These are phyloP conservation scores for Entamoeba histolytica DNA, from an alignment of 208 protist genomes.

Conservation along the genomic window DNA sequence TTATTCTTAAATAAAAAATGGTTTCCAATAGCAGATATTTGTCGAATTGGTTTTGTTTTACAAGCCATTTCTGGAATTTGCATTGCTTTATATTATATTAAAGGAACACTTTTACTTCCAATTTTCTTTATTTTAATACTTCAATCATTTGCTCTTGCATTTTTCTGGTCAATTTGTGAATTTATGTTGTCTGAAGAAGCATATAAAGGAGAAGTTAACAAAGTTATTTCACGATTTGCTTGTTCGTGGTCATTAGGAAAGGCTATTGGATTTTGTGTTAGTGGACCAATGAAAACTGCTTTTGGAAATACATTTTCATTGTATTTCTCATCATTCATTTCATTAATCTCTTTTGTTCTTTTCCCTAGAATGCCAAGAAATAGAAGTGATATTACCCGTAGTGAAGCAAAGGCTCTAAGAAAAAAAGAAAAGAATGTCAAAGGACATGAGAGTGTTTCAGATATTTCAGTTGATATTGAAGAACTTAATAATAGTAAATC, in stretches of 20 bases:
- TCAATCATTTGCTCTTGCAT: background rate
- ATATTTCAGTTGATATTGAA: background rate
- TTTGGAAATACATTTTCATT: background rate
- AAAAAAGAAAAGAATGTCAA: background rate
- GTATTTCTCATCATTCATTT: background rate
- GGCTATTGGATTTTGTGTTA: background rate
- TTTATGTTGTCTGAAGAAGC: background rate
- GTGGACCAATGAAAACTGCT: background rate
- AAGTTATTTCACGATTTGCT: background rate
- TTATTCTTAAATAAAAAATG: background rate
- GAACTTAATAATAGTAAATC: background rate
- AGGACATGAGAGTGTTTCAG: background rate
- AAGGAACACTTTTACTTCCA: background rate
- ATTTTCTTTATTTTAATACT: background rate
- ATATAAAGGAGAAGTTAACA: background rate
- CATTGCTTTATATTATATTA: background rate
- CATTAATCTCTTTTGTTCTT: background rate
- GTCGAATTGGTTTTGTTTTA: background rate
- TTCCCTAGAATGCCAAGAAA: background rate
- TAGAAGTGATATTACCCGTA: background rate
- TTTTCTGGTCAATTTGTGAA: background rate
- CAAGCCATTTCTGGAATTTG: background rate
- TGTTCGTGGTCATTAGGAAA: background rate
- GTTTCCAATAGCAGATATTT: background rate
- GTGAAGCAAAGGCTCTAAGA: background rate